Base-by-base conservation (phyloP, 805 yeast genomes). In the Wilhelminamyces savonicus region DNA sequence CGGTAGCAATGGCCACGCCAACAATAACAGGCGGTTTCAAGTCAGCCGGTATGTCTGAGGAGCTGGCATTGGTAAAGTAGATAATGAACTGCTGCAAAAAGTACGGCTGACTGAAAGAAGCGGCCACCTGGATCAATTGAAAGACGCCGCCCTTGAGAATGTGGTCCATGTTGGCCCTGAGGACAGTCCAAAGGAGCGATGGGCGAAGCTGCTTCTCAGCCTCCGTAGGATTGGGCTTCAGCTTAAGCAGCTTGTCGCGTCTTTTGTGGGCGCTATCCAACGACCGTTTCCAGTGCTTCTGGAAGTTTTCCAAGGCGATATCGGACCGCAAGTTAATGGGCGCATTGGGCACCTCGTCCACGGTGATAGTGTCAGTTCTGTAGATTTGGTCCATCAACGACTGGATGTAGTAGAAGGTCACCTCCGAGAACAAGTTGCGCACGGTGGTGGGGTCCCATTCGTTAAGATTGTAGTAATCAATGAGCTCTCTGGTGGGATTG, bases 361-460 rank as follows among this genome's bases (percentile, higher is more conserved):
- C 38, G 16, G 33, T 36, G 13, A 54, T 50, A 12, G 44, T 44
- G n/a, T 37, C 44, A 6, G 51, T 44, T 13, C 31, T 28, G 36
- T 53, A 43, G 28, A 55, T 48, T 16, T 43, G 33, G 19, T 37
- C 30, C 23, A 59, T 49, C 16, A 48, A 35, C 2, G 57, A 56
- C 22, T 49, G 46, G 20, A 56, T 37, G 51, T 54, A 59, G 15
- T 35, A 30, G 31, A 55, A 56, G 11, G 59, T 41, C 24, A 50
- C 29, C 13, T 34, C 28, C 6, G 46, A 32, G 23, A 48, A 44
- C 25, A 57, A 23, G 37, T 52, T 50, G 21, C 45, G 37, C 16
- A 36, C 38, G 7, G 50, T 24, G 4, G 10, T 18, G 10, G 25
- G 18, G 26, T 49, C 54, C 53, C 60, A 58, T 23, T 44, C 58